These are phyloP conservation scores for sunflower (Helianthus annuus) DNA, from an alignment of 129 eudicot genomes.

Conservation along the genomic window HanXRQr2.0-SUNRISE NC_035438.2:59369165-59369664, in stretches of 20 bases:
- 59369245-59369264: not conserved
- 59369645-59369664: conserved; percentile 35
- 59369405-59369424: too few relatives aligned
- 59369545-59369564: not conserved
- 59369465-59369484: conserved; percentile 12
- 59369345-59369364: not conserved
- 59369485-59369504: conserved; percentile 34
- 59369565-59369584: conserved; percentile 13
- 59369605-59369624: conserved; percentile 27
- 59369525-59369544: conserved; percentile 1
- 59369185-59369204: not conserved
- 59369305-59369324: too few relatives aligned
- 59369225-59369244: not conserved
- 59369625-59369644: conserved; percentile 21
- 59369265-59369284: not conserved
- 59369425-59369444: too few relatives aligned
- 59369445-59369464: too few relatives aligned
- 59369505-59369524: conserved; percentile 17
- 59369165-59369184: not conserved
- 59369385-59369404: not conserved
- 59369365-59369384: not conserved
- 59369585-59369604: conserved; percentile 9
- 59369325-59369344: not conserved
- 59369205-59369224: not conserved
- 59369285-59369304: not conserved